phyloP scores from a whole-genome alignment of 257 asterid species.

The Jacaranda mimosifolia region DNA sequence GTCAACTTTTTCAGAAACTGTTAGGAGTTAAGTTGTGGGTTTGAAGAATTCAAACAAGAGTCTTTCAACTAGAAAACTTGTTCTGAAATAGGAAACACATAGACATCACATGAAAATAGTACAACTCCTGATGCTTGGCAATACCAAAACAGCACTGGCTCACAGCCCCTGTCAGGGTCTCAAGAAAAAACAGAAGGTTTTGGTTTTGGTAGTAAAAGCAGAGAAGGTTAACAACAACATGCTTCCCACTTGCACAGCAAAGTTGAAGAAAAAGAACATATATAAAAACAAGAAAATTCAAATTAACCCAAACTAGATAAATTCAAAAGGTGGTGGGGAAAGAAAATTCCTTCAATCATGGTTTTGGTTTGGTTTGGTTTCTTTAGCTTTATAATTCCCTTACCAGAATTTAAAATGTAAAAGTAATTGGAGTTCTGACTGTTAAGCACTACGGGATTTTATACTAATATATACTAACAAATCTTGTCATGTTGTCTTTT shows the following conservation, averaged over 20 bases:
- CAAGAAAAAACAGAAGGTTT: slow-evolving; percentile 35
- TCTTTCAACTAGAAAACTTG: background rate
- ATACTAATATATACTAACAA: background rate
- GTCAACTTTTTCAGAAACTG: slow-evolving; percentile 23
- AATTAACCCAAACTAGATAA: slow-evolving; percentile 19
- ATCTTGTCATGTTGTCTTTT: background rate
- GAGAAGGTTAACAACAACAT: slow-evolving; percentile 47
- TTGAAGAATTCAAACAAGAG: slow-evolving; percentile 6
- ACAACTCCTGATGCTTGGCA: slow-evolving; percentile 37
- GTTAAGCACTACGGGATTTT: slow-evolving; percentile 45
- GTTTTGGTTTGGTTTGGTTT: slow-evolving; percentile 46
- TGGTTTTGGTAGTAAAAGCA: slow-evolving; percentile 54
- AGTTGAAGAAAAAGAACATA: slow-evolving; percentile 62
- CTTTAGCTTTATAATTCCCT: slow-evolving; percentile 36
- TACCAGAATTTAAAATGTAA: slow-evolving; percentile 46
- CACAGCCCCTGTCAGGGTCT: slow-evolving; percentile 45
- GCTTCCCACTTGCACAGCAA: slow-evolving; percentile 72
- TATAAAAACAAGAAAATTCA: slow-evolving; percentile 29
- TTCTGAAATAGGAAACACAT: slow-evolving; percentile 20
- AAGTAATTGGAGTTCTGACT: slow-evolving; percentile 42
- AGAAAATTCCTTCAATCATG: slow-evolving; percentile 61
- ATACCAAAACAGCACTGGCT: slow-evolving; percentile 40
- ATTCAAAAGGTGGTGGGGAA: slow-evolving; percentile 44
- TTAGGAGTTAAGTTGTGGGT: slow-evolving; percentile 19
- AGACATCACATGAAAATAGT: slow-evolving; percentile 42